Evolutionary conservation across 2,329 filamentous ascomycete species (phyloP), one percentile per base, ranked within the genome.

Genomic region (Pseudogymnoascus sp.): DNA sequence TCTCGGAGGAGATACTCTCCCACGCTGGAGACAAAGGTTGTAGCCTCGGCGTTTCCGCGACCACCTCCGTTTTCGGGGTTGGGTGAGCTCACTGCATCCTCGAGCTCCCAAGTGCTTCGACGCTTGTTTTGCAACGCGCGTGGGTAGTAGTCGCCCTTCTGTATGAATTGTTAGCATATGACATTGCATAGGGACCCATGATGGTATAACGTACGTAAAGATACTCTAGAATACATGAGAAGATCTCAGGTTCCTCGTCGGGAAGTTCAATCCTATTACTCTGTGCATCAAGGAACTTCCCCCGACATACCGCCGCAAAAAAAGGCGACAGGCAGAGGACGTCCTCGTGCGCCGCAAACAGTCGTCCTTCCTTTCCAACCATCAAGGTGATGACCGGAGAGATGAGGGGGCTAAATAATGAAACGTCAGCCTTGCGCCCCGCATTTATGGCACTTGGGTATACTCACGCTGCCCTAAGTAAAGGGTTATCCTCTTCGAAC

Each of bases 271-370:
- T 88, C 76, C 84, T 91, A 85, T 85, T 90, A 84, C 80, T 90
- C 86, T 82, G 85, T 79, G 78, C 82, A 74, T 89, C 88, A 76
- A 88, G 83, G 79, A 88, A 89, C 75, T 88, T 85, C 73, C 84
- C 85, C 72, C 84, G 86, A 72, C 91, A 84, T 70, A 85, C 83
- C 72, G 84, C 81, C 70, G 85, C 83, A 76, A 97, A 95, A 77
- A 90, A 95, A 69, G 91, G 88, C 74, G 91, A 93, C 77, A 90
- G 85, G 73, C 84, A 85, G 68, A 97, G 85, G 72, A 96, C 88
- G 77, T 96, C 90, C 82, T 97, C 91, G 78, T 97, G 92, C 73
- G 92, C 92, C 71, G 92, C 92, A 82, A 97, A 97, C 75, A 96
- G 83, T 72, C 92, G 89, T 75, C 89, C 88, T 73, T 96, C 92